Base-by-base conservation (phyloP, 176 grass and related monocot species). In the Aegilops longissima region DNA sequence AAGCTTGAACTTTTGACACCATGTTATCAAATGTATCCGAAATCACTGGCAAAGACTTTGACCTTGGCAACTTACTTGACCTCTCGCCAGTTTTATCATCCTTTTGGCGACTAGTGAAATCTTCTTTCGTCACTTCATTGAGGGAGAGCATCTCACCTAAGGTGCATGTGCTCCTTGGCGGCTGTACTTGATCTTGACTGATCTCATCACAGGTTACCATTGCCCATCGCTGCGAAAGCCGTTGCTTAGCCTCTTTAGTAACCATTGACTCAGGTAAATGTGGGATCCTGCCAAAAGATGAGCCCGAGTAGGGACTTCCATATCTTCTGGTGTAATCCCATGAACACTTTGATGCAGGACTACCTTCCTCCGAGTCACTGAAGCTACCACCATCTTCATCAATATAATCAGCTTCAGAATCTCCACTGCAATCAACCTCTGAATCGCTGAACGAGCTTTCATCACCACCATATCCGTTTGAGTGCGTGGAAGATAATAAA, bases 71-170 rank as follows among this genome's bases (percentile, higher is more conserved):
- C 56, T 87, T 93, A 62, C 10, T 75, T 83, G 87, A 90, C 61
- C 31, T 44, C 21, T 66, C 66, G 20, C 20, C 75, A 86, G 61
- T 86, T 56, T 80, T 30, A 16, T 73, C 67, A 80, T 67, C 69
- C 52, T 94, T 88, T 66, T 27, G 81, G 68, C 62, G 79, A 75
- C 36, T 75, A 90, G 80, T 62, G 74, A 80, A 21, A 51, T 65
- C 63, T 33, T 91, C 84, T 81, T 87, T 94, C 52, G 94, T 91
- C 20, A 75, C 65, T 61, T 89, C 92, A 73, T 69, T 25, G 80
- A 96, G 83, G 35, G 92, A 84, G 80, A 99, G 97, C 87, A 99
- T 96, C 85, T 99, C 92, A 4, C 89, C 94, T 31, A 99, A 94
- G 42, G 92, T 99, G 52, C 90, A 91, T 7, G 87, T 94, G 76